Evolutionary conservation across 202 grass and related monocot species (phyloP).

Genomic region (Carex arenaria): DNA sequence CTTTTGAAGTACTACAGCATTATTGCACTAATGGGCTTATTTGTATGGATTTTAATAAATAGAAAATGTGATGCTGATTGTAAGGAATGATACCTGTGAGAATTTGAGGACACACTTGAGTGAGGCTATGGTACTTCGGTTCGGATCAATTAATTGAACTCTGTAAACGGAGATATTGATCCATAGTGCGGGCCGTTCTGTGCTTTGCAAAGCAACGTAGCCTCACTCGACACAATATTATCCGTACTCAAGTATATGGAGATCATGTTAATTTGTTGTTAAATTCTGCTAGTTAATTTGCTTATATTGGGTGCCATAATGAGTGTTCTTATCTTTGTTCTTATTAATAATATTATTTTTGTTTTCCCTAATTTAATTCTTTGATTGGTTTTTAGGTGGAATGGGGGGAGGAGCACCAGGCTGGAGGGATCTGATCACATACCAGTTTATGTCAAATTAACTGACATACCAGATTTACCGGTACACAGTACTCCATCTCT

Average conservation of each 20-base stretch:
- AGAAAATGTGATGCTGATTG: background rate
- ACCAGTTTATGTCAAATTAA: constrained; percentile 73
- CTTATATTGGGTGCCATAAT: constrained; percentile 7
- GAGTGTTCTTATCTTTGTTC: background rate
- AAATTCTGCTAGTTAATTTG: background rate
- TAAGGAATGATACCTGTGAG: background rate
- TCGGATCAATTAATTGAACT: too few species aligned
- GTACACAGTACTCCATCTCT: constrained; percentile 58
- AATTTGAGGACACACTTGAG: background rate
- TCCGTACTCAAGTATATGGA: too few species aligned
- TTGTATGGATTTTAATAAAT: background rate
- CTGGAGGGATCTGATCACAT: constrained; percentile 99
- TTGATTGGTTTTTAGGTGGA: constrained; percentile 68
- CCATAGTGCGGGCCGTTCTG: too few species aligned
- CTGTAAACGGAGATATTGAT: too few species aligned
- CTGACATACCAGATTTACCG: constrained; percentile 55
- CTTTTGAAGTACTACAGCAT: constrained; percentile 60
- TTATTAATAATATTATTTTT: background rate
- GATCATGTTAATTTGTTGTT: background rate
- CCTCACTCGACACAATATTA: too few species aligned
- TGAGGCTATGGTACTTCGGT: too few species aligned
- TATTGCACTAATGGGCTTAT: constrained; percentile 7
- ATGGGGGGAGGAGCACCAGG: constrained; percentile 84
- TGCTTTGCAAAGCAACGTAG: too few species aligned
- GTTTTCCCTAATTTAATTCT: constrained; percentile 22